phyloP scores from a whole-genome alignment of 441 rosid genomes.

The Macaranga tanarius region DNA sequence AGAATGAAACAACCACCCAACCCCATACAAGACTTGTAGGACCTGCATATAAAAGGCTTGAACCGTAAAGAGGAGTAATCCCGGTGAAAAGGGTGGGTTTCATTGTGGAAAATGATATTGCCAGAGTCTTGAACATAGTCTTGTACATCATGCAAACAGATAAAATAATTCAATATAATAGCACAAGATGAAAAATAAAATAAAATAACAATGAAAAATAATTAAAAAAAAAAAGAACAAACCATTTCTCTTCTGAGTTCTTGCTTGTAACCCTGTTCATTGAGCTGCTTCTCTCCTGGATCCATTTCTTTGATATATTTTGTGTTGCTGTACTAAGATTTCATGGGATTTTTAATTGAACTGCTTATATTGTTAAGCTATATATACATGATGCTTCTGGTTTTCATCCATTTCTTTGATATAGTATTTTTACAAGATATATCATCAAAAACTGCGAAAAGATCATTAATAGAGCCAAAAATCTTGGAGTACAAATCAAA shows the following conservation, averaged over 20 bases:
- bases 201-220: background rate
- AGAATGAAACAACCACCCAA: constrained; percentile 61
- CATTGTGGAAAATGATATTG: constrained; percentile 62
- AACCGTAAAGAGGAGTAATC: constrained; percentile 55
- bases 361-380: too few species aligned
- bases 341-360: too few species aligned
- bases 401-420: too few species aligned
- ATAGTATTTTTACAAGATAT: too few species aligned
- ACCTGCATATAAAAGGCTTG: constrained; percentile 58
- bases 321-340: background rate
- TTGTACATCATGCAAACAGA: constrained; percentile 17
- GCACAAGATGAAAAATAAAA: background rate
- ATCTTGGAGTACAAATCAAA: too few species aligned
- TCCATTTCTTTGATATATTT: constrained; percentile 32
- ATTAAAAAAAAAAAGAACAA: background rate
- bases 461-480: too few species aligned
- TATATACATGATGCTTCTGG: too few species aligned
- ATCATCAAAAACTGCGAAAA: too few species aligned
- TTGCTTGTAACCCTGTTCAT: constrained; percentile 72
- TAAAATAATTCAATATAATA: background rate
- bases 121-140: constrained; percentile 63
- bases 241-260: constrained; percentile 71
- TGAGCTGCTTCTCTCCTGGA: constrained; percentile 60
- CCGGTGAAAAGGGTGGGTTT: constrained; percentile 62
- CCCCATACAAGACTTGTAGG: constrained; percentile 62